phyloP scores from a whole-genome alignment of 2,329 filamentous ascomycete species.

The Trichoderma koningii region DNA sequence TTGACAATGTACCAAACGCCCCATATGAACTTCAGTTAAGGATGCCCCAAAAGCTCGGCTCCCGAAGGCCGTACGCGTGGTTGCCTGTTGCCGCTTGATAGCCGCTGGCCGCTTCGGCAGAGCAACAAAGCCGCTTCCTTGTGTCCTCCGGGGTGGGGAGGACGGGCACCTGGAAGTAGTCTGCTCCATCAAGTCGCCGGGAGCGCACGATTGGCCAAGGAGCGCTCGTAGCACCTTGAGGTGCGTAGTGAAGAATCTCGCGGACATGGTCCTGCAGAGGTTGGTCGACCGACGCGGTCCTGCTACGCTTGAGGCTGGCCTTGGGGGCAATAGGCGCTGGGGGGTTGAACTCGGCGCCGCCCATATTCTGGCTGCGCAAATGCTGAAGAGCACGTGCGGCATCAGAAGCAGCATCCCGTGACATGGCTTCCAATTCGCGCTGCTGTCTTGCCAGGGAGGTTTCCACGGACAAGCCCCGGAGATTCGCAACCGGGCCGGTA shows the following conservation, averaged over 20 bases:
- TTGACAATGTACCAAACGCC: constrained; percentile 10
- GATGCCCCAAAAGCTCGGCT: constrained; percentile 69
- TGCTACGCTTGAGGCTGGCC: constrained; percentile 59
- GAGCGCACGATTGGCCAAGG: constrained; percentile 46
- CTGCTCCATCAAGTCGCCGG: constrained; percentile 31
- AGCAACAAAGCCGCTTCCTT: constrained; percentile 68
- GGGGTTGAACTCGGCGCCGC: constrained; percentile 43
- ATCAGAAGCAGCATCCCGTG: constrained; percentile 50
- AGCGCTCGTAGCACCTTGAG: constrained; percentile 35
- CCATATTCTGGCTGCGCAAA: constrained; percentile 55
- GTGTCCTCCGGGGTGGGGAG: constrained; percentile 50
- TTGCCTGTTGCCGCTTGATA: constrained; percentile 52
- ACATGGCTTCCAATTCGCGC: constrained; percentile 49
- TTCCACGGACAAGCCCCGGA: constrained; percentile 52
- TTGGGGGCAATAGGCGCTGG: constrained; percentile 36
- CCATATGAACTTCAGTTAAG: constrained; percentile 48
- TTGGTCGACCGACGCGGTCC: constrained; percentile 59
- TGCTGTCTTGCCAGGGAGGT: constrained; percentile 50
- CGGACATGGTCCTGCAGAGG: constrained; percentile 69
- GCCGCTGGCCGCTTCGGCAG: constrained; percentile 56
- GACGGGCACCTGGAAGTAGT: constrained; percentile 43
- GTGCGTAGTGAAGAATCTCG: constrained; percentile 53
- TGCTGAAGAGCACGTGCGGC: constrained; percentile 62
- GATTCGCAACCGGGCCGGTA: constrained; percentile 54
- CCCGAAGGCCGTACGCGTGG: constrained; percentile 53